Conservation (phyloP, 441 rosid genomes). For the Populus hybrid region DNA sequence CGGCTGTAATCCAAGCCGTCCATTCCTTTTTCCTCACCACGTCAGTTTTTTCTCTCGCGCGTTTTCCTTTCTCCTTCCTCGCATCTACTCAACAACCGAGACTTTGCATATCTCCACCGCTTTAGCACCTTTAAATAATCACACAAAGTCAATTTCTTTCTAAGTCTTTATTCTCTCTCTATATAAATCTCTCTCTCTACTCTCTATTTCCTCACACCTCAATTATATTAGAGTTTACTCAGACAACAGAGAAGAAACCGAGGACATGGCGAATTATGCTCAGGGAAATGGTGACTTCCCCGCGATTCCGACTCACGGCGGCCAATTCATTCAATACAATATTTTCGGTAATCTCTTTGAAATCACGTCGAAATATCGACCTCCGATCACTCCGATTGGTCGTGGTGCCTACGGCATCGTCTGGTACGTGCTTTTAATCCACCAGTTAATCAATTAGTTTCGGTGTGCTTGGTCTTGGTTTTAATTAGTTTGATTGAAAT, state of each 20-base stretch:
- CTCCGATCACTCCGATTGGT: slow-evolving; percentile 92
- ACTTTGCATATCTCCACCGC: neutral
- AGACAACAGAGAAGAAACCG: neutral
- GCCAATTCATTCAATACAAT: slow-evolving; percentile 61
- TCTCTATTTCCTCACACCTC: neutral
- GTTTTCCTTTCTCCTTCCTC: slow-evolving; percentile 49
- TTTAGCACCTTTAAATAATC: neutral
- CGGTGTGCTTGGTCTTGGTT: neutral
- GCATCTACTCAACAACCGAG: slow-evolving; percentile 29
- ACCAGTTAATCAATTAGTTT: neutral
- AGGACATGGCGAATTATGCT: slow-evolving; percentile 31
- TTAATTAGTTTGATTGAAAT: slow-evolving; percentile 1
- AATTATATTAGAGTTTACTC: neutral
- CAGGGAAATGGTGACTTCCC: slow-evolving; percentile 58
- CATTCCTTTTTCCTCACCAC: slow-evolving; percentile 14
- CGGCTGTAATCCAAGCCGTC: slow-evolving; percentile 61
- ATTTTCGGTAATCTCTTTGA: slow-evolving; percentile 83
- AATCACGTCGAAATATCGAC: slow-evolving; percentile 77
- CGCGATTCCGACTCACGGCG: slow-evolving; percentile 65
- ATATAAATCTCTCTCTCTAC: neutral
- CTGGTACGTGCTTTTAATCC: slow-evolving; percentile 45
- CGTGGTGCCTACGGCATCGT: slow-evolving; percentile 98
- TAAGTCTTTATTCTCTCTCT: neutral
- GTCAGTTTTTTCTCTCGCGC: slow-evolving; percentile 23
- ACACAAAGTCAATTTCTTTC: neutral